Evolutionary conservation across 805 yeast species (phyloP), one percentile per base, ranked within the genome.

Genomic region (Pichia californica): DNA sequence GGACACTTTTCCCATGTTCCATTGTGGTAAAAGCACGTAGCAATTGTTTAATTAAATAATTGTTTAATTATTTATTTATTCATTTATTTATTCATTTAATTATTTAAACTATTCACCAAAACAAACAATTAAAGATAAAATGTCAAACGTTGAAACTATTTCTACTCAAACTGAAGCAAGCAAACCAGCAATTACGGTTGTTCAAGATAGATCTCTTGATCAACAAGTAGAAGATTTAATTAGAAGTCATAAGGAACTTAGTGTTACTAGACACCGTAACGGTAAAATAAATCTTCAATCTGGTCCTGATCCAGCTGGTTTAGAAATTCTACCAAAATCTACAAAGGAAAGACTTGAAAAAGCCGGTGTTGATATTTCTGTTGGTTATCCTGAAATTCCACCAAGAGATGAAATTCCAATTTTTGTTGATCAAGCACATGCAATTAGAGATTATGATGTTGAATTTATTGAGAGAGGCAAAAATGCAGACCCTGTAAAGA

Each of bases 321-420:
- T 50, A 52, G 52, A 41, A 40, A 44, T 50, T 53, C 61, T 53
- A 25, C 66, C 66, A 29, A 53, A 40, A 29, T 29, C 53, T 11
- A 48, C 54, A 39, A 47, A 53, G 26, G 57, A 51, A 20, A 59
- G 73, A 51, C 59, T 62, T 20, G 67, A 59, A 26, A 61, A 60
- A 38, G 59, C 51, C 40, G 66, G 65, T 7, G 54, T 69, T 47
- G 71, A 67, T 43, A 31, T 64, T 13, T 49, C 63, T 5, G 27
- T 54, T 23, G 72, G 73, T 25, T 69, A 69, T 49, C 73, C 73
- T 15, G 58, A 54, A 19, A 52, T 64, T 43, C 71, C 73, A 10
- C 50, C 50, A 8, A 49, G 49, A 38, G 47, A 52, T 1, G 48
- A 59, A 34, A 56, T 68, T 27, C 72, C 73, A 5, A 51, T 58